A percentile compares a stretch with the other conserved stretches of the same genome.
Evolutionary conservation across 176 grass and related monocot genomes (phyloP).

Genomic region (Ensete glaucum): DNA sequence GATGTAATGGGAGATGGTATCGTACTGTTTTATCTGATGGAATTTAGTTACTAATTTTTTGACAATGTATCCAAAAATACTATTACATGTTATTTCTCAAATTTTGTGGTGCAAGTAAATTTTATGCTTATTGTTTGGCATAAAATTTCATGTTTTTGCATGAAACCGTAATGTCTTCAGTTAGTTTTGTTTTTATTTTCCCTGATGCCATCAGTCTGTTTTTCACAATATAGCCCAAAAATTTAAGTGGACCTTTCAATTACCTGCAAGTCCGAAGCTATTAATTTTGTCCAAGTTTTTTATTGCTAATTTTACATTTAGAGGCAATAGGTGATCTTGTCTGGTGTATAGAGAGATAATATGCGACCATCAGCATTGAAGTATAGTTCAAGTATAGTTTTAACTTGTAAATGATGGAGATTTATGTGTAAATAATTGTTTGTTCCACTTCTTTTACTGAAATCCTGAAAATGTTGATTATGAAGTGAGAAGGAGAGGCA

Average conservation of each 20-base stretch:
- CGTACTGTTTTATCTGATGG: background rate
- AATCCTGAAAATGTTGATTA: conserved; percentile 2
- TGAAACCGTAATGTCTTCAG: background rate
- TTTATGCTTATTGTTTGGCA: background rate
- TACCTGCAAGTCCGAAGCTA: background rate
- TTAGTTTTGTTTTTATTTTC: background rate
- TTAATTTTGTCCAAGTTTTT: background rate
- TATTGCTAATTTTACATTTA: background rate
- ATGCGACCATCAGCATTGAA: background rate
- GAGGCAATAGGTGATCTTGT: background rate
- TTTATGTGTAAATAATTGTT: conserved; percentile 1
- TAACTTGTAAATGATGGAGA: background rate
- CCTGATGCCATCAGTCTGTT: background rate
- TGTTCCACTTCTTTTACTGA: background rate
- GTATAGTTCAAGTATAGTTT: background rate
- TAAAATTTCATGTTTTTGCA: background rate
- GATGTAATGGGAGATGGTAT: background rate
- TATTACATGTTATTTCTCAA: background rate
- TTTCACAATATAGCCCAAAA: background rate
- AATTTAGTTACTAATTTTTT: background rate
- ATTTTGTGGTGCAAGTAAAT: background rate
- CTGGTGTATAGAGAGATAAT: background rate
- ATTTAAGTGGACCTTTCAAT: background rate
- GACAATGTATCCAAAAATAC: background rate
- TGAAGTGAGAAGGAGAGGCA: conserved; percentile 85